Evolutionary conservation across 345 rosid genomes (phyloP), one percentile per base, ranked within the genome.

Genomic region (Pistacia integerrima): DNA sequence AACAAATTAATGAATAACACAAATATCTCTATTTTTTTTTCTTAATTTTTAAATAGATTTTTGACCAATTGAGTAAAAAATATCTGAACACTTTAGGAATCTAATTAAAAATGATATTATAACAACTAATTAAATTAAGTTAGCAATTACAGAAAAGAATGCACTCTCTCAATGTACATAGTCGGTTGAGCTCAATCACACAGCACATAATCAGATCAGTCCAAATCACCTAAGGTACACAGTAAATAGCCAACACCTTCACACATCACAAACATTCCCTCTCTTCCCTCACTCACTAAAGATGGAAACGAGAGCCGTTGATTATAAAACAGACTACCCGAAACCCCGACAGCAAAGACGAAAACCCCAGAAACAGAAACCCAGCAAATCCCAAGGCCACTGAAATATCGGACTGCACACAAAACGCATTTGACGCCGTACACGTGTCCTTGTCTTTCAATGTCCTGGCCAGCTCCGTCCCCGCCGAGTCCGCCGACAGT

Each of bases 221-320:
- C 10, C 62, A 36, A 68, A 61, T 68, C 77, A 64, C 33, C 18
- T 10, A 30, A 30, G 33, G 33, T 30, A 30, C 61, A 74, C 63
- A 14, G 51, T 64, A 33, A 30, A 1, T 30, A 30, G 33, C 33
- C 33, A 12, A 3, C n/a, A 63, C 76, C 69, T 17, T 54, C 84
- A 75, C 16, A 76, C 75, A 62, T 73, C 69, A 35, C 14, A 55
- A 70, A 63, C 44, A 36, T 59, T 61, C 38, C 25, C 62, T 49
- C 16, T 56, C 41, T 33, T 62, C 5, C 4, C 38, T 13, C 0
- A 14, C 67, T 69, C 46, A 51, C 84, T 89, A 94, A 36, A 88
- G 76, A 68, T 89, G 93, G 76, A 87, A 88, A 70, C 99, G 98
- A 69, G 98, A 91, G 82, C 99, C 99, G 77, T 84, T 88, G 81